phyloP scores from a whole-genome alignment of 2,329 filamentous ascomycete genomes.

The Metarhizium anisopliae region DNA sequence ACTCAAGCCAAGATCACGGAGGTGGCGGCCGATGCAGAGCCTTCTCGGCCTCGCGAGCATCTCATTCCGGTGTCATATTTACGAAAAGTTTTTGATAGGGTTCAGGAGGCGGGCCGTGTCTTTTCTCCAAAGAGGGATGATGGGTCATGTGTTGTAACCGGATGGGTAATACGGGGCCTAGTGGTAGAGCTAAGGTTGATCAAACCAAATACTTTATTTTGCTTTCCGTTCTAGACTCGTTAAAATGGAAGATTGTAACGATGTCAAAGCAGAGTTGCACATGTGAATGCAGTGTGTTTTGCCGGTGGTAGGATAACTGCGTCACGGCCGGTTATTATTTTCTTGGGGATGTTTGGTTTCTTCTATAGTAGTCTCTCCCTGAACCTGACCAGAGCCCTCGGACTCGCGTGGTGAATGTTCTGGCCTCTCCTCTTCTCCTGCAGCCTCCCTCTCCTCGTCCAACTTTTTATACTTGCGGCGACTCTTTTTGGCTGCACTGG shows the following conservation, averaged over 20 bases:
- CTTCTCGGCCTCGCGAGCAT: constrained; percentile 37
- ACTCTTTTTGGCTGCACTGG: constrained; percentile 73
- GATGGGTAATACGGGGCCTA: constrained; percentile 38
- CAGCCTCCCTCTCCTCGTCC: constrained; percentile 35
- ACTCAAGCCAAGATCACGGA: constrained; percentile 34
- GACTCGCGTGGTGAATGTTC: background rate
- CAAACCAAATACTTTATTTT: constrained; percentile 44
- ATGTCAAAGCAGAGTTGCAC: constrained; percentile 3
- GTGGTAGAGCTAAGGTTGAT: constrained; percentile 47
- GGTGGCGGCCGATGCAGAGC: constrained; percentile 34
- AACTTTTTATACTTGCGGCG: constrained; percentile 67
- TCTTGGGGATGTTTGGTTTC: background rate
- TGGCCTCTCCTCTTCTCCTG: background rate
- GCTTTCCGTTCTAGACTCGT: constrained; percentile 27
- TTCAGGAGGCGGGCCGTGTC: constrained; percentile 42
- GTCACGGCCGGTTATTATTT: background rate
- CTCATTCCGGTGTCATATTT: constrained; percentile 45
- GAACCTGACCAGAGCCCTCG: background rate
- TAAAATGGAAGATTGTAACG: constrained; percentile 19
- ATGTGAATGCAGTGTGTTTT: constrained; percentile 9
- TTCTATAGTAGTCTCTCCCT: background rate
- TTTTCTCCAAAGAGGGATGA: constrained; percentile 37
- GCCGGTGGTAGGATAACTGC: background rate
- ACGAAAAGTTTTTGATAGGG: constrained; percentile 48
- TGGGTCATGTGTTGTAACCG: constrained; percentile 41